Conservation (phyloP, 345 rosid species). For the Aethionema arabicum region DNA sequence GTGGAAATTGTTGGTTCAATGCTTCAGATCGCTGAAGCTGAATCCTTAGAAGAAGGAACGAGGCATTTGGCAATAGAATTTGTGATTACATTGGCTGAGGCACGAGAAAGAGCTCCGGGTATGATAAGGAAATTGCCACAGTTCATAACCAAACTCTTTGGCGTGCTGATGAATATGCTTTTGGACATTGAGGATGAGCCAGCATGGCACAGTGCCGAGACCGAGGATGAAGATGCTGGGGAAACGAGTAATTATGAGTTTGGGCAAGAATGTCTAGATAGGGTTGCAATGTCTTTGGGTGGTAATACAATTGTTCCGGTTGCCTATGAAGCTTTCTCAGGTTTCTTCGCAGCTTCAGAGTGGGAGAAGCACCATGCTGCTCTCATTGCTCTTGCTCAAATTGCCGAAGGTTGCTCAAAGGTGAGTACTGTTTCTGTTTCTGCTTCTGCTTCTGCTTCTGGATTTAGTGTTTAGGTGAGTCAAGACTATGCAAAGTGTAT, state of each 20-base stretch:
- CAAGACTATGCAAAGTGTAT: no score
- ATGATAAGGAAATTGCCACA: slow-evolving; percentile 99
- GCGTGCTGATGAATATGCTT: slow-evolving; percentile 86
- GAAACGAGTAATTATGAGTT: slow-evolving; percentile 89
- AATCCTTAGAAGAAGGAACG: slow-evolving; percentile 87
- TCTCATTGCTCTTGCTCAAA: slow-evolving; percentile 93
- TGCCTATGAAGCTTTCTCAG: slow-evolving; percentile 89
- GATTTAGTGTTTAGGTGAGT: not conserved
- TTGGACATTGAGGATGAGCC: slow-evolving; percentile 93
- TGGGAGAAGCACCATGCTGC: slow-evolving; percentile 99
- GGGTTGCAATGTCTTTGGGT: slow-evolving; percentile 89
- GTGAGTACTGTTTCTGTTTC: slow-evolving; percentile 41
- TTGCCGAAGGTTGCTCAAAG: slow-evolving; percentile 99
- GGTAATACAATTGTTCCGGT: slow-evolving; percentile 98
- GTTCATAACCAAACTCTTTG: slow-evolving; percentile 83
- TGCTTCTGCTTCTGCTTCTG: no score
- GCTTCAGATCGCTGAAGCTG: slow-evolving; percentile 98
- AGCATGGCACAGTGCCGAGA: slow-evolving; percentile 88
- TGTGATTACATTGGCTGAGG: slow-evolving; percentile 90
- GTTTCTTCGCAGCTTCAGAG: slow-evolving; percentile 83
- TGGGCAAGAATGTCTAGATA: slow-evolving; percentile 99
- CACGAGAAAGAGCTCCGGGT: slow-evolving; percentile 98
- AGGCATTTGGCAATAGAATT: slow-evolving; percentile 93
- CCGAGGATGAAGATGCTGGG: slow-evolving; percentile 93
- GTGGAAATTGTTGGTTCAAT: slow-evolving; percentile 91